Evolutionary conservation across 2,329 filamentous ascomycete genomes (phyloP), one percentile per base, ranked within the genome.

Genomic region (Colletotrichum sp.): DNA sequence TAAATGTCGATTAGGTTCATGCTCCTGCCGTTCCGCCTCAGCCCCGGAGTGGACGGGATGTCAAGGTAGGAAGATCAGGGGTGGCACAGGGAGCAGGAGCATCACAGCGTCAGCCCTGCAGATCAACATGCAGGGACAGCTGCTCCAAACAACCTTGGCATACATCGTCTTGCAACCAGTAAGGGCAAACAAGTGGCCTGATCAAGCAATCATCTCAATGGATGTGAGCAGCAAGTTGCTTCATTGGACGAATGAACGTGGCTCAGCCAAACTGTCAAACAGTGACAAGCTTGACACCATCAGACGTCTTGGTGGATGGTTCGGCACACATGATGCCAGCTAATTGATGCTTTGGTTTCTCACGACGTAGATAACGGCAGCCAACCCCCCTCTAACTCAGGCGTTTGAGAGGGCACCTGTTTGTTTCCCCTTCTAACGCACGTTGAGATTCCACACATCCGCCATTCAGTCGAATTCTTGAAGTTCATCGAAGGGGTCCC

Each of bases 241-340:
- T 69, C 73, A 61, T 73, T 61, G 70, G 58, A 52, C n/a, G 60
- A 24, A n/a, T 18, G 26, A 34, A 55, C 8, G 58, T 32, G 58
- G 58, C 70, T 55, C 73, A 69, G 43, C 60, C 43, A 36, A 34
- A 68, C 28, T 34, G 70, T 38, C 65, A 69, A 73, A 65, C 70
- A 69, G 60, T 24, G 21, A 60, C 34, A 58, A 58, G 65, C 48
- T 52, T 55, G 34, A 21, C 21, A 60, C 24, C 16, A 32, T 73
- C 34, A 24, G 18, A 43, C n/a, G 43, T 52, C 43, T 52, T 52
- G n/a, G 24, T 73, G 28, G 34, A 26, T 26, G 73, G 32, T 28
- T 55, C 18, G 64, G 58, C 34, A n/a, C 15, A 36, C 10, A 28
- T 12, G 7, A 69, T 43, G 34, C 30, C 16, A 30, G 24, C 26